Base-by-base conservation (phyloP, 495 filamentous ascomycete species). In the Cryomyces antarcticus region DNA sequence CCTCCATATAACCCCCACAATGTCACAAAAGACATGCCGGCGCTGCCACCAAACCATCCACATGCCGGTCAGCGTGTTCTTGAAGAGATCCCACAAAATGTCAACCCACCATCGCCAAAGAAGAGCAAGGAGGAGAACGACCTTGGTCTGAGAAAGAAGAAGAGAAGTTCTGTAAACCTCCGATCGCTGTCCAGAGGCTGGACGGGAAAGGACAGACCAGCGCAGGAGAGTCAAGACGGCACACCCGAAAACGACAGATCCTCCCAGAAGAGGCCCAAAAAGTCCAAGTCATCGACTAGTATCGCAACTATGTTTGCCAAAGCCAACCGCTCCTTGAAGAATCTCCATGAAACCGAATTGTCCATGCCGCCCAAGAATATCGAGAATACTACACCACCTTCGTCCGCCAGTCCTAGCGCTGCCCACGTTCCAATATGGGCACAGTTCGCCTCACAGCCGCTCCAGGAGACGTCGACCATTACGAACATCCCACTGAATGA, bases 261-360 rank as follows among this genome's bases (percentile, higher is more conserved):
- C n/a, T 50, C 50, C 4, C 55, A 62, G 3, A 58, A 57, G 34
- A 79, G 73, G 44, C 75, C 78, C 5, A 87, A 86, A 59, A 92
- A 88, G 66, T 71, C 74, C 12, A 93, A 92, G 52, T 92, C 85
- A 0, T 68, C 80, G 4, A 85, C 80, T 38, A 87, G 80, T 52
- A 64, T 93, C 4, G 70, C 74, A 0, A 76, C 67, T 4, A 70
- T 82, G 7, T 66, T 78, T 39, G 68, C 61, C 13, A 68, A 73
- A 35, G 70, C 72, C 13, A 78, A 74, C 47, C 68, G 47, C 13
- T 52, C 72, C 7, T 63, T 66, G 9, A 79, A 76, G 56, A 70
- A 67, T 42, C 46, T 57, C 53, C 30, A 54, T 51, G 31, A 58
- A 61, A 31, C 57, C 66, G 7, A 60, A 64, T 52, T 47, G 17